These are phyloP conservation scores for Boletellus ananiceps DNA, from an alignment of 768 basidiomycete species.

Conservation along the genomic window DNA sequence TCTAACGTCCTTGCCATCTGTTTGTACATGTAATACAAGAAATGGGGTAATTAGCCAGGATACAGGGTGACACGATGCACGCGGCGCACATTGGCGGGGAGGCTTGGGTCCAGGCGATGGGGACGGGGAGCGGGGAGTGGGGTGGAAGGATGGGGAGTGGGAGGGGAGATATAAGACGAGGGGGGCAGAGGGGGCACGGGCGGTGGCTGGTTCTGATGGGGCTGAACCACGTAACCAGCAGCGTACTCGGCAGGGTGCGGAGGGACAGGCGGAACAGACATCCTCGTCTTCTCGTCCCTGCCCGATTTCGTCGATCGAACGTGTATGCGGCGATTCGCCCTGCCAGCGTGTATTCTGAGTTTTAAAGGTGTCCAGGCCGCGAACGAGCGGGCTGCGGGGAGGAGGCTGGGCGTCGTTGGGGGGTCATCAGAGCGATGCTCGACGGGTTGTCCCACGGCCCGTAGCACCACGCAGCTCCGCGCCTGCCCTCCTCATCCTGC, in stretches of 20 bases:
- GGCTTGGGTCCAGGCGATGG: slow-evolving; percentile 53
- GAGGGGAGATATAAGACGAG: slow-evolving; percentile 26
- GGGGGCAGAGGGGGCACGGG: slow-evolving; percentile 48
- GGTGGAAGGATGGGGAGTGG: slow-evolving; percentile 38
- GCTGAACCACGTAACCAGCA: slow-evolving; percentile 7
- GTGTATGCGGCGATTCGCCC: no score
- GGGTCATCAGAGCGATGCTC: background rate
- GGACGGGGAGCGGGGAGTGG: slow-evolving; percentile 65
- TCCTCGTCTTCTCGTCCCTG: background rate
- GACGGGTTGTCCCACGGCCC: background rate
- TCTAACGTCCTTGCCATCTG: slow-evolving; percentile 67
- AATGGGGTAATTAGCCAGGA: slow-evolving; percentile 15
- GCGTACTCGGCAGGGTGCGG: slow-evolving; percentile 14
- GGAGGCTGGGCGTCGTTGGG: no score
- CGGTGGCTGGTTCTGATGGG: slow-evolving; percentile 31
- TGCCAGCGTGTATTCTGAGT: no score
- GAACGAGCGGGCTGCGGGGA: no score
- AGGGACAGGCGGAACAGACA: slow-evolving; percentile 31
- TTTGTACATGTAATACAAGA: slow-evolving; percentile 26
- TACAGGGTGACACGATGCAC: slow-evolving; percentile 11
- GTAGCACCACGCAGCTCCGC: background rate
- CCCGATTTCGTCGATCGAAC: no score
- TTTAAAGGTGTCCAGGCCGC: no score
- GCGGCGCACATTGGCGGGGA: slow-evolving; percentile 59
- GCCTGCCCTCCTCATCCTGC: no score